Base-by-base conservation (phyloP, 2,329 filamentous ascomycete genomes). In the Claviceps lovelessii region DNA sequence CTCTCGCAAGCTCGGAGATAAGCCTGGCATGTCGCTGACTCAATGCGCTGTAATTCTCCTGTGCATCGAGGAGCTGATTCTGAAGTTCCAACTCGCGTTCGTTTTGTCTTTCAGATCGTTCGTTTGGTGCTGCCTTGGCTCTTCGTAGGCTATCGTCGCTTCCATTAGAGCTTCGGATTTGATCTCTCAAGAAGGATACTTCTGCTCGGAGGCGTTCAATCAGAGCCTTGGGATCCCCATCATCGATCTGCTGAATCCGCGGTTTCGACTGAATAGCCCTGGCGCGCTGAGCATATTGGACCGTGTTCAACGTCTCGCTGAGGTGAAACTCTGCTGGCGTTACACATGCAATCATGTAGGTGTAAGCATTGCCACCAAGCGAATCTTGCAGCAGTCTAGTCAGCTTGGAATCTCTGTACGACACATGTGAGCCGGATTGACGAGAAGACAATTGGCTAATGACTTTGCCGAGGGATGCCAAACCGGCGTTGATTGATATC, bases 341-440 rank as follows among this genome's bases (percentile, higher is more conserved):
- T 35, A 98, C 90, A 71, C 93, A 98, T 9, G 93, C 93, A 72
- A 98, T 93, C 93, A 98, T 97, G 72, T 97, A 98, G 0, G 93
- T 98, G 66, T 96, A 95, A 41, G 93, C 93, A 67, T 95, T 97
- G 5, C 93, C 93, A 55, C 93, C 93, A 5, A 98, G 77, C 0
- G 93, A 98, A 70, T 98, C 93, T 74, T 98, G 93, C 19, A 98
- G 80, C 29, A 98, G 77, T 57, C 93, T 85, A 11, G 93, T 98
- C 62, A 98, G 82, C 67, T 90, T 90, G n/a, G 93, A 97, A 72
- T 98, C 93, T 59, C 93, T 88, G 68, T 98, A 98, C 2, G 93
- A 98, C 55, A 98, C 90, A 70, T 97, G 90, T 5, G 89, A 85
- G 50, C 89, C 90, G 48, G 86, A 74, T 60, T 90, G 84, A 57